Conservation (phyloP, 352 stramenopile species). For the Globisporangium sylvaticum region DNA sequence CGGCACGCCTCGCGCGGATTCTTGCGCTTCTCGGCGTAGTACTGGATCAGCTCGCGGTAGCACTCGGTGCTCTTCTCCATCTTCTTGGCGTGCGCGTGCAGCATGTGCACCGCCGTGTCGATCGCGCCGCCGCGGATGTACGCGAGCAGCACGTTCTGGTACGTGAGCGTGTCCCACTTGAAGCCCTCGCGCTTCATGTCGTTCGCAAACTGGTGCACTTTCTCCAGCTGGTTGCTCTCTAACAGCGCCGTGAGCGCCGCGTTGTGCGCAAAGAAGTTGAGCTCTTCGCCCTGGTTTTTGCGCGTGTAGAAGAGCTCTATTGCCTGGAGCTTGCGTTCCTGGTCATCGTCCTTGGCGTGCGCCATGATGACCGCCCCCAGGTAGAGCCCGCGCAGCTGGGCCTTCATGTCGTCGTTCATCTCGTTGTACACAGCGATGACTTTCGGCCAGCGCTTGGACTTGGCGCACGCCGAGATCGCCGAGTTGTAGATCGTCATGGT, state of each 20-base stretch:
- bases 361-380: constrained; percentile 73
- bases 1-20: constrained; percentile 62
- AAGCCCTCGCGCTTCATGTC: constrained; percentile 59
- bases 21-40: constrained; percentile 60
- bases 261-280: constrained; percentile 75
- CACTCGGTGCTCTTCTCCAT: constrained; percentile 69
- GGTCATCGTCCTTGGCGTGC: constrained; percentile 52
- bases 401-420: constrained; percentile 40
- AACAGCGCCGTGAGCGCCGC: constrained; percentile 55
- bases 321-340: constrained; percentile 25
- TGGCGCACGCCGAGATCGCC: constrained; percentile 72
- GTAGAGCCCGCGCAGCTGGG: constrained; percentile 45
- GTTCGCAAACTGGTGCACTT: constrained; percentile 46
- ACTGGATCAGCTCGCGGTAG: constrained; percentile 67
- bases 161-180: constrained; percentile 67
- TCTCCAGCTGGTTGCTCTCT: constrained; percentile 50
- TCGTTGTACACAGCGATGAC: constrained; percentile 57
- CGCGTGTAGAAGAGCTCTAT: constrained; percentile 58
- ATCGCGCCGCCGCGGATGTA: constrained; percentile 55
- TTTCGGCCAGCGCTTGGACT: constrained; percentile 67
- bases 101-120: constrained; percentile 60
- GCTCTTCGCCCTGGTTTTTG: constrained; percentile 32
- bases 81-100: constrained; percentile 63
- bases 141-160: constrained; percentile 59
- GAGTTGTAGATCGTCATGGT: constrained; percentile 79